phyloP scores from a whole-genome alignment of 2,329 filamentous ascomycete genomes.

The Catunica adiposa region DNA sequence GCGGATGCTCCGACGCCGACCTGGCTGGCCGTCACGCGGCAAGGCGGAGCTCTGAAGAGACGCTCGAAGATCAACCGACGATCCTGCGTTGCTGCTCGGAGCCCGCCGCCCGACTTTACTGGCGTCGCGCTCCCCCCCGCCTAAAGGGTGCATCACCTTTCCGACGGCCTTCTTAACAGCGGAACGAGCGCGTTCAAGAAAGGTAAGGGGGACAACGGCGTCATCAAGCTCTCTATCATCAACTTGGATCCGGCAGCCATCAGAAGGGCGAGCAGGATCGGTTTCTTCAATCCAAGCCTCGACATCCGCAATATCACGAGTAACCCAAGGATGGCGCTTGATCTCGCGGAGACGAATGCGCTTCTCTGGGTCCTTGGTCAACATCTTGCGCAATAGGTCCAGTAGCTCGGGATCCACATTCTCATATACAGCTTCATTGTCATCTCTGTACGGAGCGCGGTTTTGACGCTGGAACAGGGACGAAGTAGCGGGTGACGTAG shows the following conservation, averaged over 20 bases:
- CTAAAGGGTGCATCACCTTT: slow-evolving; percentile 45
- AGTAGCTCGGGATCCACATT: slow-evolving; percentile 63
- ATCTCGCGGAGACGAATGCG: slow-evolving; percentile 83
- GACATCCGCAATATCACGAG: slow-evolving; percentile 58
- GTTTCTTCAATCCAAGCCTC: slow-evolving; percentile 84
- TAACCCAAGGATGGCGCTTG: slow-evolving; percentile 85
- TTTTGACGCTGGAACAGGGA: slow-evolving; percentile 42
- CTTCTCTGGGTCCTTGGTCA: slow-evolving; percentile 77
- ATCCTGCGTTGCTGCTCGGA: slow-evolving; percentile 48
- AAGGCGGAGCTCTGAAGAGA: neutral
- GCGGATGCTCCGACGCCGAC: slow-evolving; percentile 37
- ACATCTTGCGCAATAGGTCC: slow-evolving; percentile 62
- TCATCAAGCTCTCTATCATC: slow-evolving; percentile 78
- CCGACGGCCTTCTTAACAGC: slow-evolving; percentile 50
- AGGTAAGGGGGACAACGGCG: slow-evolving; percentile 76
- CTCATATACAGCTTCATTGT: slow-evolving; percentile 70
- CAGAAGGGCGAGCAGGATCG: slow-evolving; percentile 61
- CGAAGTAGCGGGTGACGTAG: slow-evolving; percentile 36
- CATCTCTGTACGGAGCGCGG: slow-evolving; percentile 52
- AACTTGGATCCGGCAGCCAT: slow-evolving; percentile 78
- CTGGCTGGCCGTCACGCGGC: slow-evolving; percentile 25
- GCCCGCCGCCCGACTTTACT: slow-evolving; percentile 38
- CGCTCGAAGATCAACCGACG: slow-evolving; percentile 34
- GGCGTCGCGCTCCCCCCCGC: slow-evolving; percentile 34
- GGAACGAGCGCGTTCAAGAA: slow-evolving; percentile 70